Evolutionary conservation across 495 filamentous ascomycete genomes (phyloP).

Genomic region (Tuber magnatum): DNA sequence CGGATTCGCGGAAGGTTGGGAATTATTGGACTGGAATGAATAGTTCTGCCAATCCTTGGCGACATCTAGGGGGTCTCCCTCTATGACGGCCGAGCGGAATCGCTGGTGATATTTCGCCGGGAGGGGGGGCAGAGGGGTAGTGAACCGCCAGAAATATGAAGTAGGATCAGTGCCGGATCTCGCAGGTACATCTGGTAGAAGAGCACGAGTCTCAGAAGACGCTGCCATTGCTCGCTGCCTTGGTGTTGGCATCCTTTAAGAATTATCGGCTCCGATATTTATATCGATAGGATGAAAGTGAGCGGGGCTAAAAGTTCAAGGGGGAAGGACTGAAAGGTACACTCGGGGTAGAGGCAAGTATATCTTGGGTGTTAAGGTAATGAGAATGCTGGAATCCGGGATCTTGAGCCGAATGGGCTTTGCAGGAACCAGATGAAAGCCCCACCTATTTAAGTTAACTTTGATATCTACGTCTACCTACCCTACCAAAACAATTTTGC

Average conservation of each 20-base stretch:
- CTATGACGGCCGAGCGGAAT: slow-evolving; percentile 50
- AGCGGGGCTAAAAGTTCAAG: background rate
- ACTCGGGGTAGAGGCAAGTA: background rate
- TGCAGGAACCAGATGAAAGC: background rate
- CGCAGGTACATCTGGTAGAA: slow-evolving; percentile 19
- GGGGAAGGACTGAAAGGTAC: background rate
- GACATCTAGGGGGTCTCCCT: slow-evolving; percentile 63
- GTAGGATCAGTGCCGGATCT: slow-evolving; percentile 39
- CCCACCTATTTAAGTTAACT: background rate
- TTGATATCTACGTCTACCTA: background rate
- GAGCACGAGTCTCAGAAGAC: slow-evolving; percentile 16
- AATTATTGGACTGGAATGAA: slow-evolving; percentile 9
- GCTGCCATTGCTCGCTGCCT: slow-evolving; percentile 27
- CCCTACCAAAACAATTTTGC: background rate
- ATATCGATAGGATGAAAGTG: background rate
- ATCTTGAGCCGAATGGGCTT: background rate
- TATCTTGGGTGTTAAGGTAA: background rate
- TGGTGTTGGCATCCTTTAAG: slow-evolving; percentile 30
- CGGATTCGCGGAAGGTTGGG: background rate
- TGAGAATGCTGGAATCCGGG: background rate
- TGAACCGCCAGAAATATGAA: slow-evolving; percentile 45
- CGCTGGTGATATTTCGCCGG: slow-evolving; percentile 15
- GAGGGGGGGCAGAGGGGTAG: slow-evolving; percentile 34
- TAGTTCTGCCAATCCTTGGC: slow-evolving; percentile 53
- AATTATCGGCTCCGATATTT: background rate